Evolutionary conservation across 495 filamentous ascomycete genomes (phyloP).

Genomic region (Xylaria cubensis): DNA sequence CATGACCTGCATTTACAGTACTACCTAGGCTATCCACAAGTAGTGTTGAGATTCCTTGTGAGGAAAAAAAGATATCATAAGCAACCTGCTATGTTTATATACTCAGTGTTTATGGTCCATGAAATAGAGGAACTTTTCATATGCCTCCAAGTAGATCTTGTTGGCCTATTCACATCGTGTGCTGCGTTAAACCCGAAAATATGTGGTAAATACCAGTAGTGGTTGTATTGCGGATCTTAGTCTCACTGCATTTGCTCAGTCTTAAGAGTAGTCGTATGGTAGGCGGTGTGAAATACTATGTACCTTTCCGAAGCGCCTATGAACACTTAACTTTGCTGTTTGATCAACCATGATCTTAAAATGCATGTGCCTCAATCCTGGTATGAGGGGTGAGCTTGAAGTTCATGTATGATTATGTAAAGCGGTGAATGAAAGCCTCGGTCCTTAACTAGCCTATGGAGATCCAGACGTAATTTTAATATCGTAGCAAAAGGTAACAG

Average conservation of each 20-base stretch:
- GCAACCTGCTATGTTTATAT: background rate
- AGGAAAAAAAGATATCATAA: background rate
- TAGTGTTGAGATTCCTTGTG: background rate
- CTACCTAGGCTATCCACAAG: background rate
- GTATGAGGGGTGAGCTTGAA: background rate
- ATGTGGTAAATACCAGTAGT: background rate
- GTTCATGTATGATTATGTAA: conserved; percentile 4
- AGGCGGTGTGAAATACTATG: conserved; percentile 6
- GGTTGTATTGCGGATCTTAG: background rate
- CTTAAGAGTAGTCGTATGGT: background rate
- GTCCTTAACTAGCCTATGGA: background rate
- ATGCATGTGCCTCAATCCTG: background rate
- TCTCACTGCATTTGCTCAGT: background rate
- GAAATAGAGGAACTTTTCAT: background rate
- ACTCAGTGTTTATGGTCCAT: background rate
- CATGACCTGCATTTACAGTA: background rate
- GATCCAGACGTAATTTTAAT: background rate
- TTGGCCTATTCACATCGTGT: background rate
- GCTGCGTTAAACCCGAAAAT: background rate
- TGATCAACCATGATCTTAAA: background rate
- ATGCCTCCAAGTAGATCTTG: background rate
- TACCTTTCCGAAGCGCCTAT: background rate
- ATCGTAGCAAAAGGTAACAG: background rate
- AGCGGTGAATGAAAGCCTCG: background rate
- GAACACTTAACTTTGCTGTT: background rate